Base-by-base conservation (phyloP, 2,329 filamentous ascomycete species). In the Lachnellula suecica region DNA sequence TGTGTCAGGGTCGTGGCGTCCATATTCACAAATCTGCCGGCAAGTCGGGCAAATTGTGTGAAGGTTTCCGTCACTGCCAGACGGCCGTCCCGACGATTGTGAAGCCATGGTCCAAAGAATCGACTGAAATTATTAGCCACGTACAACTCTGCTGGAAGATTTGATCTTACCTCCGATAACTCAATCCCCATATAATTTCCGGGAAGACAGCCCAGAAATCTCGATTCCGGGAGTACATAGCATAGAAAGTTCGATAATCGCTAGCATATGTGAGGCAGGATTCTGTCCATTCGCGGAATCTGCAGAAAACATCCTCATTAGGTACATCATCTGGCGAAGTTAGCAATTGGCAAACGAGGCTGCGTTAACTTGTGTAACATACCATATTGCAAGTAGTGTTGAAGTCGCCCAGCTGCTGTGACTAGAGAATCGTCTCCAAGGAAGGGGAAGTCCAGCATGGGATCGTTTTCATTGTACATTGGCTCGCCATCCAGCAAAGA, bases 131-230 rank as follows among this genome's bases (percentile, higher is more conserved):
- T 41, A 44, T 66, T 47, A 65, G 62, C 42, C 2, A 10, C 19
- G 19, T 27, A 22, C 23, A 40, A n/a, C 17, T n/a, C 15, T 15
- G n/a, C 34, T 10, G 10, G 5, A 15, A n/a, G 17, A 9, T 22
- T 20, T 24, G 9, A 37, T 64, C 73, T 58, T 70, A 79, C 78
- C 71, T 74, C 51, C 74, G 70, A 29, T 59, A 63, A 43, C 61
- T 66, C 20, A 76, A 61, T 8, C 64, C 63, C 63, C 67, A 72
- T 17, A 82, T 69, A 9, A 84, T 59, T 0, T 78, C 75, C 1
- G 82, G 79, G 23, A 85, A 71, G 2, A 65, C 55, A 27, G 66
- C 58, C 82, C 82, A 86, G 57, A 85, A 78, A 3, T 69, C 62
- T 29, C 64, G 70, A 52, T 83, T 69, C 27, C 70, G 68, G 15